Evolutionary conservation across 148 eudicot species (phyloP).

Genomic region (Rhododendron ferrugineum): DNA sequence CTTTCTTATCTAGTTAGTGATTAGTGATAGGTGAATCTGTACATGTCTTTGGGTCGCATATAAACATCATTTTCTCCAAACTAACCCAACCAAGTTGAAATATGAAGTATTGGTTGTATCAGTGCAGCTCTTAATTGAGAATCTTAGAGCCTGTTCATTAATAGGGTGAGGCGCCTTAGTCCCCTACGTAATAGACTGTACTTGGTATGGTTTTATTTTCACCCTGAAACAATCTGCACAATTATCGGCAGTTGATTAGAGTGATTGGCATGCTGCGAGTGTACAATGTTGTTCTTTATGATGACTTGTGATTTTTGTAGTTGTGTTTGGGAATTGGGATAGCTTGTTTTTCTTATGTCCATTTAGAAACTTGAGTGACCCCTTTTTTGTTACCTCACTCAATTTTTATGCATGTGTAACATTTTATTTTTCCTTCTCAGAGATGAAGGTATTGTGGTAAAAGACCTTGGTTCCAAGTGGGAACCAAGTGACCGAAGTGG

Average conservation of each 20-base stretch:
- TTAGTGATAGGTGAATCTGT: background rate
- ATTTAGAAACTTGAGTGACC: background rate
- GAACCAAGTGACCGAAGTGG: conserved; percentile 88
- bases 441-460: conserved; percentile 83
- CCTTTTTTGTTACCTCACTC: background rate
- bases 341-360: background rate
- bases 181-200: background rate
- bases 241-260: background rate
- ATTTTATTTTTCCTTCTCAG: conserved; percentile 22
- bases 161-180: background rate
- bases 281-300: background rate
- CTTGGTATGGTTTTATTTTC: background rate
- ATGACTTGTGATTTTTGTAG: background rate
- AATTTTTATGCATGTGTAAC: conserved; percentile 1
- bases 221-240: background rate
- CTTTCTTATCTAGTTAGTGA: background rate
- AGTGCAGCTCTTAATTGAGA: background rate
- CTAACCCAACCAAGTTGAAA: background rate
- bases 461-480: conserved; percentile 91
- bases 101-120: background rate
- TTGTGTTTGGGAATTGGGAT: background rate
- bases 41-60: background rate
- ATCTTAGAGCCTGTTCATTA: background rate
- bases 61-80: background rate
- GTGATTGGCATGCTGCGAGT: background rate